Percentiles rank a stretch among this genome's conserved stretches.
Conservation (phyloP, 2,329 filamentous ascomycete genomes). For the Chalaropsis ovoidea region DNA sequence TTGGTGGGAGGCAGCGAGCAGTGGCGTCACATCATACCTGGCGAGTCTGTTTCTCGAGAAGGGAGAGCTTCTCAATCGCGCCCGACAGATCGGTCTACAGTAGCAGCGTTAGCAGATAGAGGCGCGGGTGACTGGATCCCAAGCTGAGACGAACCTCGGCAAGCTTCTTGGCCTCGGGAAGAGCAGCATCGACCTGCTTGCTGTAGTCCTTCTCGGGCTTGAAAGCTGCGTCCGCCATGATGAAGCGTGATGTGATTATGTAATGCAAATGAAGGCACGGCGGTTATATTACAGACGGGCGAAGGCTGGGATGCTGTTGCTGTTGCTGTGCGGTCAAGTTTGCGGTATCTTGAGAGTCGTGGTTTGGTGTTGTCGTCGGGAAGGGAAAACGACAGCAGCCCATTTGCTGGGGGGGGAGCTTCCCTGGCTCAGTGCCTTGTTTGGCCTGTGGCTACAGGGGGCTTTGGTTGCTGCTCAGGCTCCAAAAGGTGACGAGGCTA, state of each 20-base stretch:
- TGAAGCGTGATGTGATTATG: slow-evolving; percentile 16
- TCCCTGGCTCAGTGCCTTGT: slow-evolving; percentile 3
- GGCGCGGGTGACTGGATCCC: neutral
- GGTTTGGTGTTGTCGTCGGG: slow-evolving; percentile 5
- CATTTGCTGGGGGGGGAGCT: neutral
- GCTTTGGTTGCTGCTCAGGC: slow-evolving; percentile 17
- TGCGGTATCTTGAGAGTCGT: slow-evolving; percentile 9
- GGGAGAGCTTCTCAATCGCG: slow-evolving; percentile 85
- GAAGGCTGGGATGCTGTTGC: neutral
- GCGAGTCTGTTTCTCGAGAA: slow-evolving; percentile 91
- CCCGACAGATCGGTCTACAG: slow-evolving; percentile 63
- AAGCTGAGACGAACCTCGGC: slow-evolving; percentile 58
- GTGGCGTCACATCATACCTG: slow-evolving; percentile 51
- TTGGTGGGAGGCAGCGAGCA: slow-evolving; percentile 20
- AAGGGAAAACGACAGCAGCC: slow-evolving; percentile 5
- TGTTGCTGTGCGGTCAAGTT: slow-evolving; percentile 11
- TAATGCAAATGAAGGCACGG: slow-evolving; percentile 2
- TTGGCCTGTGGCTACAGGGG: slow-evolving; percentile 10
- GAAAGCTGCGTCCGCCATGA: slow-evolving; percentile 71
- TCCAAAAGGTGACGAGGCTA: slow-evolving; percentile 25
- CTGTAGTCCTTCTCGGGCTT: slow-evolving; percentile 99
- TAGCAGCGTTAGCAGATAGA: slow-evolving; percentile 1
- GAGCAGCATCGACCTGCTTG: slow-evolving; percentile 85
- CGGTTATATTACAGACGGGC: neutral
- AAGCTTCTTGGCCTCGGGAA: slow-evolving; percentile 82